Conservation (phyloP, 106 monocot species). For the Dendrobium chrysotoxum region DNA sequence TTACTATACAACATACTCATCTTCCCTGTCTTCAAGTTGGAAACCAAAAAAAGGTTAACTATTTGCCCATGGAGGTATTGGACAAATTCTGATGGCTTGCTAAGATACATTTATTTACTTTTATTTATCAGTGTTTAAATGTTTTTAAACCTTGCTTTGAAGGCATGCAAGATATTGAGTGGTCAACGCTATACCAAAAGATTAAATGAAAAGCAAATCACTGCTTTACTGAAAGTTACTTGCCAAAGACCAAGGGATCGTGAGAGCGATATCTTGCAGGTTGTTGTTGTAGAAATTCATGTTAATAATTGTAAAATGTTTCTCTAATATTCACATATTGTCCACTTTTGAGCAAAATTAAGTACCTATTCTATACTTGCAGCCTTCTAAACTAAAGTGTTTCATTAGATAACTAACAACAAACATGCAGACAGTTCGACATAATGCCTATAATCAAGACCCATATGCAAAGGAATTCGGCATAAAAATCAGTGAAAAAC, state of each 20-base stretch:
- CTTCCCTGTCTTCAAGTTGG: constrained; percentile 92
- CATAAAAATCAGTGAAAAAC: constrained; percentile 72
- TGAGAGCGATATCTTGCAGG: constrained; percentile 73
- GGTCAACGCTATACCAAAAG: constrained; percentile 96
- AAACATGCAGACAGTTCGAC: constrained; percentile 66
- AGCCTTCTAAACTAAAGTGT: background rate
- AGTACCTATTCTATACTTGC: background rate
- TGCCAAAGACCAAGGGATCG: constrained; percentile 81
- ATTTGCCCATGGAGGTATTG: constrained; percentile 94
- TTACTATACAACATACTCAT: constrained; percentile 66
- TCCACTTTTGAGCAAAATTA: background rate
- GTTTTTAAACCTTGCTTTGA: constrained; percentile 1
- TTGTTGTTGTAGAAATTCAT: constrained; percentile 13
- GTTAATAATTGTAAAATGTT: background rate
- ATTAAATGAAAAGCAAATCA: constrained; percentile 95
- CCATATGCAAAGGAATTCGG: constrained; percentile 92
- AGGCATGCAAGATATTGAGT: constrained; percentile 96
- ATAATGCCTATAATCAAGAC: constrained; percentile 81
- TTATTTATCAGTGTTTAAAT: background rate
- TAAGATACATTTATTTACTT: background rate
- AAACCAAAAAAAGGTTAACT: constrained; percentile 79
- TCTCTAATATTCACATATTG: background rate
- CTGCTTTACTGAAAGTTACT: constrained; percentile 78
- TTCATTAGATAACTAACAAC: constrained; percentile 6
- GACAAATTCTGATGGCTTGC: background rate